Evolutionary conservation across 495 filamentous ascomycete genomes (phyloP), one percentile per base, ranked within the genome.

Genomic region (Neurospora cerealis): DNA sequence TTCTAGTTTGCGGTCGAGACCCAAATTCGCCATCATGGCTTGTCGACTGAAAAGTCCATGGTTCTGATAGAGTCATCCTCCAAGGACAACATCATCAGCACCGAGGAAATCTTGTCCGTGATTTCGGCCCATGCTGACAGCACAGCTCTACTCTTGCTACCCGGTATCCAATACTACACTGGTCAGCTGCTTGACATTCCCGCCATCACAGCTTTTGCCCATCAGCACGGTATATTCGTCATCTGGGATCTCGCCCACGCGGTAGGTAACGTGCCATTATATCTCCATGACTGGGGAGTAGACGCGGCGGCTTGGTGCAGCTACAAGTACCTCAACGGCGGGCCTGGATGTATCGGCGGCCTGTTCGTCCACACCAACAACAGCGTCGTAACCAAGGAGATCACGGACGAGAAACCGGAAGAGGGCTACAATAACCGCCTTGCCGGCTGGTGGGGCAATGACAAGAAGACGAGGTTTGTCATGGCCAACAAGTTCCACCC

Each of bases 181-280:
- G 96, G 96, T 73, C 95, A 98, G 78, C 89, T 92, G 75, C 89
- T 99, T 66, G 93, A 98, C 79, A 94, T 99, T 69, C 85, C 88
- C 69, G 86, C 85, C 70, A 98, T 99, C 81, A 98, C 96, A 9
- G 85, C 87, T 5, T 87, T 93, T 79, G 95, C 95, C 0, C 93
- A 93, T 73, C 84, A 85, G 17, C 88, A 90, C 74, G 90, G 89
- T 42, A 93, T 99, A 72, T 83, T 92, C 41, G 89, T 97, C 44
- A 93, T 95, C 72, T 99, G 94, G 94, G 96, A 99, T 80, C 91
- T 98, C 73, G 96, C 96, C 5, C 96, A 99, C 82, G 96, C 95
- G 11, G 93, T 89, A 8, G 96, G 96, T 39, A 99, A 99, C 81
- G 93, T 98, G 5, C 88, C 91, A 13, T 83, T 98, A 17, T 82